Percentiles rank a stretch among this genome's conserved stretches.
Evolutionary conservation across 2,329 filamentous ascomycete genomes (phyloP).

Genomic region (Paramyrothecium sp.): DNA sequence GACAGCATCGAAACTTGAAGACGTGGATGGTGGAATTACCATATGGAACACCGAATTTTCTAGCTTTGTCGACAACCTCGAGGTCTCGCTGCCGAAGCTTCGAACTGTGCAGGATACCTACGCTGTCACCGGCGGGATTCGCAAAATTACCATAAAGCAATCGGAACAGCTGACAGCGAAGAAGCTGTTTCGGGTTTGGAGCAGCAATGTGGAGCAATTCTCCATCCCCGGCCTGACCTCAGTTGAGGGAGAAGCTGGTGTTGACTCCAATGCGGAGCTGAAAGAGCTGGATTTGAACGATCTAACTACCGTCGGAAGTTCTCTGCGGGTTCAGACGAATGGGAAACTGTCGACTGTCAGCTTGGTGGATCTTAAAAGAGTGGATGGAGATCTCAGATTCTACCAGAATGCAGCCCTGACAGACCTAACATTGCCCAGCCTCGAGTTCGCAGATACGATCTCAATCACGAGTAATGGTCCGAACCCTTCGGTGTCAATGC

Average conservation of each 20-base stretch:
- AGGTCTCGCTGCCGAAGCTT: slow-evolving; percentile 15
- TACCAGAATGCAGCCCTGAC: slow-evolving; percentile 17
- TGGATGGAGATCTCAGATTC: slow-evolving; percentile 22
- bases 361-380: slow-evolving; percentile 18
- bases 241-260: slow-evolving; percentile 19
- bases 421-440: slow-evolving; percentile 13
- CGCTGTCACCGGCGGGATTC: slow-evolving; percentile 18
- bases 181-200: slow-evolving; percentile 19
- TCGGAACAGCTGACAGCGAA: slow-evolving; percentile 13
- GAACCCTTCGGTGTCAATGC: slow-evolving; percentile 13
- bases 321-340: slow-evolving; percentile 18
- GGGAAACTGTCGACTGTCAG: slow-evolving; percentile 13
- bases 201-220: slow-evolving; percentile 14
- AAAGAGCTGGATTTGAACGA: slow-evolving; percentile 12
- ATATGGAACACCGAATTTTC: slow-evolving; percentile 18
- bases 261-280: slow-evolving; percentile 19
- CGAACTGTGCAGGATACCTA: slow-evolving; percentile 18
- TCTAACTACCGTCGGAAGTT: slow-evolving; percentile 18
- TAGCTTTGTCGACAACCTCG: slow-evolving; percentile 14
- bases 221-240: slow-evolving; percentile 18
- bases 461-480: slow-evolving; percentile 20
- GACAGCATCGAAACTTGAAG: slow-evolving; percentile 16
- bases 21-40: slow-evolving; percentile 17
- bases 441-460: slow-evolving; percentile 22
- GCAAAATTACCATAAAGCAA: slow-evolving; percentile 16